A percentile compares a stretch with the other conserved stretches of the same genome.
Evolutionary conservation across 2,329 filamentous ascomycete species (phyloP).

Genomic region (Pseudogymnoascus sp.): DNA sequence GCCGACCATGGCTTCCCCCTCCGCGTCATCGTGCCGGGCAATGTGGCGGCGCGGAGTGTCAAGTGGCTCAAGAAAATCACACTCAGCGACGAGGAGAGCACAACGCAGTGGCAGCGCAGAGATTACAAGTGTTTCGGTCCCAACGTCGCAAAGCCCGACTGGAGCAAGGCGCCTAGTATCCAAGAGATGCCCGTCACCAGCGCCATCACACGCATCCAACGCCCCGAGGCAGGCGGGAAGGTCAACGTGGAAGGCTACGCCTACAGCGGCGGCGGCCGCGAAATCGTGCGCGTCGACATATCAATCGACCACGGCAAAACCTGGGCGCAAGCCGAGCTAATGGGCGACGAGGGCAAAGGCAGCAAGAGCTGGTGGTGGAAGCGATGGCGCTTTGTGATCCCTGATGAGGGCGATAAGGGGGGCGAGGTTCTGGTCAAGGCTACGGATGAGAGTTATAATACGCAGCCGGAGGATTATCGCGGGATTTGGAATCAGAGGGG

Average conservation of each 20-base stretch:
- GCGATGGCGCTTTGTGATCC: constrained; percentile 46
- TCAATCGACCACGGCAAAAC: constrained; percentile 52
- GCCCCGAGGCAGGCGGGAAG: neutral
- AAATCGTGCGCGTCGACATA: constrained; percentile 56
- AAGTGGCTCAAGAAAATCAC: constrained; percentile 58
- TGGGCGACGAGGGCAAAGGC: constrained; percentile 41
- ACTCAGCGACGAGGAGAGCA: constrained; percentile 54
- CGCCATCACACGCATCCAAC: constrained; percentile 43
- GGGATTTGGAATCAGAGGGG: constrained; percentile 57
- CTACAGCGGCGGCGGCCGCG: constrained; percentile 55
- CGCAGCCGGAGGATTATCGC: constrained; percentile 52
- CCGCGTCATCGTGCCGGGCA: constrained; percentile 51
- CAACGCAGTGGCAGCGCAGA: constrained; percentile 49
- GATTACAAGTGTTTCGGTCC: constrained; percentile 65
- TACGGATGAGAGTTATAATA: constrained; percentile 58
- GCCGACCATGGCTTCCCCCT: constrained; percentile 56
- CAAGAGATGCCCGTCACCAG: constrained; percentile 61
- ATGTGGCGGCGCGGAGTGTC: constrained; percentile 56
- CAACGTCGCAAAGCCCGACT: constrained; percentile 51
- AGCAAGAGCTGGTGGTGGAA: constrained; percentile 55
- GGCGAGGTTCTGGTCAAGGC: constrained; percentile 55
- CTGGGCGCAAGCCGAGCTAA: constrained; percentile 54
- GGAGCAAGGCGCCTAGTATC: constrained; percentile 54
- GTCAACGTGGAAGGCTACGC: constrained; percentile 48
- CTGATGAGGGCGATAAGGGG: constrained; percentile 28